These are phyloP conservation scores for Heliosperma pusillum DNA, from an alignment of 148 eudicot genomes.

Conservation along the genomic window DNA sequence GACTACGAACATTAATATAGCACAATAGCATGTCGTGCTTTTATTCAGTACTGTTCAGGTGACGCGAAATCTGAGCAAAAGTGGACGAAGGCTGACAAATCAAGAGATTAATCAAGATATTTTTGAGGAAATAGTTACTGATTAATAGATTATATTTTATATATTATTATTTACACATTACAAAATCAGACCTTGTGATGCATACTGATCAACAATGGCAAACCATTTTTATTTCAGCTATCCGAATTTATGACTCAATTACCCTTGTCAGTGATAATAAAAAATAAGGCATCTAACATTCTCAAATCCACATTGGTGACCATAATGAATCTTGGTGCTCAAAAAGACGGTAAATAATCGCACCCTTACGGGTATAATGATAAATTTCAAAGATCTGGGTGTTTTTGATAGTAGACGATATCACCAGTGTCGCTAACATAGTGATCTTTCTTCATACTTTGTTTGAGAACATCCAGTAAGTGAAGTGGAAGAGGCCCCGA, in stretches of 20 bases:
- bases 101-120: background rate
- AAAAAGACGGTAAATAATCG: slow-evolving; percentile 17
- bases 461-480: slow-evolving; percentile 42
- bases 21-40: no score
- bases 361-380: background rate
- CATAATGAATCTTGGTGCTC: background rate
- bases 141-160: no score
- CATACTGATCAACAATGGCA: background rate
- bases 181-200: background rate
- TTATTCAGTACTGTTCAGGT: no score
- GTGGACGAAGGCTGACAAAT: background rate
- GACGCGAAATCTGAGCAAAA: no score
- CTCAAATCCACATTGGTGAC: background rate
- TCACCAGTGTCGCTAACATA: slow-evolving; percentile 75
- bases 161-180: background rate
- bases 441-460: slow-evolving; percentile 64
- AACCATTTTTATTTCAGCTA: background rate
- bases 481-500: slow-evolving; percentile 61
- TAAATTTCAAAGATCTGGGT: slow-evolving; percentile 33
- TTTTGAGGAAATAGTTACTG: background rate
- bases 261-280: background rate
- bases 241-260: background rate
- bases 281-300: background rate
- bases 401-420: slow-evolving; percentile 60
- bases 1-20: no score